phyloP scores from a whole-genome alignment of 495 filamentous ascomycete genomes.

The Oidiodendron maius region DNA sequence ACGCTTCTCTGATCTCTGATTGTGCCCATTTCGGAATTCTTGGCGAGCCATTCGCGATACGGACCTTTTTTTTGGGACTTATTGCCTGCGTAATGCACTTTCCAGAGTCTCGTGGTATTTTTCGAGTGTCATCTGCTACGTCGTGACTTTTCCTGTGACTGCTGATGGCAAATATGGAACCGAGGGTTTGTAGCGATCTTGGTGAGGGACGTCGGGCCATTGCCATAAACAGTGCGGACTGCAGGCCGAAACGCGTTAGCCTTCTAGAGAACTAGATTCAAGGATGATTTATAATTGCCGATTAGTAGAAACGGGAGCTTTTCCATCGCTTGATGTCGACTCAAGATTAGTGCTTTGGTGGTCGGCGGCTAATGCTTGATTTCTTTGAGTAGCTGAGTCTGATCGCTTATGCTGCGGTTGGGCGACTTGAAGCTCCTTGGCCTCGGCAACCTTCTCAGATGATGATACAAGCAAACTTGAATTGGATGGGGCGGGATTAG shows the following conservation, averaged over 20 bases:
- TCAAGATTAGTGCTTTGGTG: background rate
- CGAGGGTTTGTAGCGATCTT: background rate
- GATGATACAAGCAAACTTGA: background rate
- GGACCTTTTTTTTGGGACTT: no score
- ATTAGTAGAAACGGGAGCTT: background rate
- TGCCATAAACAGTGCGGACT: slow-evolving; percentile 1
- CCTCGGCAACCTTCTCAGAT: background rate
- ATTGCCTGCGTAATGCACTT: background rate
- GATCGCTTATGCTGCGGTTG: background rate
- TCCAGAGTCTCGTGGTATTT: background rate
- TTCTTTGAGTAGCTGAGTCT: background rate
- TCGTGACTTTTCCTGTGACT: background rate
- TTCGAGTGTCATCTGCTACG: background rate
- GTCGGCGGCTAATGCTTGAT: background rate
- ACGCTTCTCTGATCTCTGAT: background rate
- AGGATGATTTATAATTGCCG: background rate
- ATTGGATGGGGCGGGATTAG: background rate
- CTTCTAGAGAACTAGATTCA: background rate
- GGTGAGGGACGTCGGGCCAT: background rate
- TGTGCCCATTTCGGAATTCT: background rate
- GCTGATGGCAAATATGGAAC: background rate
- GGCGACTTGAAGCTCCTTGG: background rate
- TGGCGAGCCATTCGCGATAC: no score
- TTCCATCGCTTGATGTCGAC: background rate
- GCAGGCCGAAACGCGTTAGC: background rate